Percentiles rank a stretch among this genome's conserved stretches.
Evolutionary conservation across 179 eudicot species (phyloP).

Genomic region (Vitellaria paradoxa): DNA sequence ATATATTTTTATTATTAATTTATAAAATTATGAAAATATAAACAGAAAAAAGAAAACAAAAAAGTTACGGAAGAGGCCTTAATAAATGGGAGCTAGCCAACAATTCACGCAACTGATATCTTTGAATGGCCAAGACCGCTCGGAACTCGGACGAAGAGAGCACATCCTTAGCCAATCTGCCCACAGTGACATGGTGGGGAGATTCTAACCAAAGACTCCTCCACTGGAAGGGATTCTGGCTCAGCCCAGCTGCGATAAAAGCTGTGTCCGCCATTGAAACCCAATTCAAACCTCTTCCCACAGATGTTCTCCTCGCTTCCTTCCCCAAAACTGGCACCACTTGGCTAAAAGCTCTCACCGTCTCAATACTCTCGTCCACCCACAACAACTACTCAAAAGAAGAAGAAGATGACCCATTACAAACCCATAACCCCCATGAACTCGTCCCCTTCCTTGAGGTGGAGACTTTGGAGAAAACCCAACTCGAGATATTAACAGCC

Average conservation of each 20-base stretch:
- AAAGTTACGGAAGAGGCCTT: no score
- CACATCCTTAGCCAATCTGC: background rate
- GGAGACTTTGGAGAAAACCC: background rate
- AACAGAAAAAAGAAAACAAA: no score
- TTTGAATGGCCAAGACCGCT: background rate
- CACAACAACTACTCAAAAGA: background rate
- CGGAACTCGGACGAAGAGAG: background rate
- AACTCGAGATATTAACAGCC: background rate
- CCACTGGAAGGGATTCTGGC: constrained; percentile 16
- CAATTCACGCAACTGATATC: no score
- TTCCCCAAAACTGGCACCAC: constrained; percentile 18
- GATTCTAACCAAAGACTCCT: background rate
- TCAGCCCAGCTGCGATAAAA: background rate
- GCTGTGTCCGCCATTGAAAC: background rate
- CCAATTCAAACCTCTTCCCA: background rate
- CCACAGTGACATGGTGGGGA: background rate
- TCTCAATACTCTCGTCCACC: background rate
- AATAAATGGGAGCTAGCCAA: no score
- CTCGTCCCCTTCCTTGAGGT: constrained; percentile 14
- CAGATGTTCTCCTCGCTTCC: constrained; percentile 7
- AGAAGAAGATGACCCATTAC: background rate
- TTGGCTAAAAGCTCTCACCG: constrained; percentile 10
- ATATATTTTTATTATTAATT: no score
- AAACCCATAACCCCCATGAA: constrained; percentile 8
- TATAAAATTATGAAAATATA: no score